Evolutionary conservation across 1,284 basidiomycete species (phyloP).

Genomic region (Boletus semigastroideus): DNA sequence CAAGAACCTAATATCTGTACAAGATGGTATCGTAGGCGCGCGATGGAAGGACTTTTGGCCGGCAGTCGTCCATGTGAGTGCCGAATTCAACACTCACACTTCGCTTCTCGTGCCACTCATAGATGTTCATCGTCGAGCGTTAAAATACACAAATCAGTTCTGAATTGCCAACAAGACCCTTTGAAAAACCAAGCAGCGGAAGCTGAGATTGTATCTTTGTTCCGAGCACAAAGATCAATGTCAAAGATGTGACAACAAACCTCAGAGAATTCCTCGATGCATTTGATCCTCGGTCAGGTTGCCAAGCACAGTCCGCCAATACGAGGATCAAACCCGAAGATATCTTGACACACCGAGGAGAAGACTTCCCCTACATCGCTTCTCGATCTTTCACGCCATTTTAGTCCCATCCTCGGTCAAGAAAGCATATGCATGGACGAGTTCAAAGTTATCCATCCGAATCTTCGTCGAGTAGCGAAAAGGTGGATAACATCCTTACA

Average conservation of each 20-base stretch:
- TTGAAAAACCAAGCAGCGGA: conserved; percentile 43
- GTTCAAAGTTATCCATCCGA: conserved; percentile 61
- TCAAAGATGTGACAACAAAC: conserved; percentile 29
- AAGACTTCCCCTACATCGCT: conserved; percentile 72
- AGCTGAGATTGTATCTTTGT: conserved; percentile 61
- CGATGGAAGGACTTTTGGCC: conserved; percentile 28
- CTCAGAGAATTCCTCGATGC: conserved; percentile 69
- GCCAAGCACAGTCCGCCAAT: conserved; percentile 53
- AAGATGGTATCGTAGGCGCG: conserved; percentile 27
- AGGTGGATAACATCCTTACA: conserved; percentile 55
- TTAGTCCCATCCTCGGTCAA: conserved; percentile 17
- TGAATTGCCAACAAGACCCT: not conserved
- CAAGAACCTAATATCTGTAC: too few relatives aligned
- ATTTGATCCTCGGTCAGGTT: conserved; percentile 65
- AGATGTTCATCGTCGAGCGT: conserved; percentile 58
- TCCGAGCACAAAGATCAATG: conserved; percentile 33
- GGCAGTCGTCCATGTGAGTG: conserved; percentile 30
- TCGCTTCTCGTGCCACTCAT: conserved; percentile 15
- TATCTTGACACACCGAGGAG: conserved; percentile 42
- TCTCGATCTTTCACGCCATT: conserved; percentile 51
- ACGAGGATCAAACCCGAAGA: not conserved
- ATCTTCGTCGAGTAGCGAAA: conserved; percentile 39
- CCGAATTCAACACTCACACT: too few relatives aligned
- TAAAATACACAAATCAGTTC: conserved; percentile 21
- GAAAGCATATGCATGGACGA: conserved; percentile 42